Conservation (phyloP, 352 stramenopile genomes). For the Pythium scleroteichum region DNA sequence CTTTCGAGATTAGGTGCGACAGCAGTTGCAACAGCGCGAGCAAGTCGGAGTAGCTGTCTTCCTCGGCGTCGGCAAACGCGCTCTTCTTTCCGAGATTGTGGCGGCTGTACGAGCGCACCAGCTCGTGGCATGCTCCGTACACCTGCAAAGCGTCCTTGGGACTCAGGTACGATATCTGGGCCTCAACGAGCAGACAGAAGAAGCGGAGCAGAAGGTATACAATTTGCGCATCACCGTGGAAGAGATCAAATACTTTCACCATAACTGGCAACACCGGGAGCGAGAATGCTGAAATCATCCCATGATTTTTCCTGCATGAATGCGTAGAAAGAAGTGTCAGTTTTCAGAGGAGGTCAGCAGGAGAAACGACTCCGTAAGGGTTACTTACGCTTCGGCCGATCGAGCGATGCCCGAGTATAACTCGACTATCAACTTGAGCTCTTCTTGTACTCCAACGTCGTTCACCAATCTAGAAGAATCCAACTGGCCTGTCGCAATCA, state of each 20-base stretch:
- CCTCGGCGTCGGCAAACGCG: constrained; percentile 61
- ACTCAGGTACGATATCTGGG: constrained; percentile 75
- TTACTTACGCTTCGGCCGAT: constrained; percentile 61
- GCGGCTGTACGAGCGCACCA: constrained; percentile 68
- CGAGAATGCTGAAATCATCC: constrained; percentile 62
- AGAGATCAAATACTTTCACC: constrained; percentile 76
- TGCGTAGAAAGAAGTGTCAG: too few species aligned
- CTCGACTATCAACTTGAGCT: constrained; percentile 77
- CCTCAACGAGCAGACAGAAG: constrained; percentile 79
- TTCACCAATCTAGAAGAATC: constrained; percentile 63
- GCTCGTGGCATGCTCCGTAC: constrained; percentile 68
- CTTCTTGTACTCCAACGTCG: constrained; percentile 64
- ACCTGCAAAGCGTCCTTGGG: constrained; percentile 70
- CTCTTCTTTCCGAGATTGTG: constrained; percentile 75
- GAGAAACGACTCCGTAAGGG: too few species aligned
- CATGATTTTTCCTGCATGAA: constrained; percentile 45
- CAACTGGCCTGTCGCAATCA: constrained; percentile 60
- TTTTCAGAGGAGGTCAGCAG: too few species aligned
- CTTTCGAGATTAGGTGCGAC: constrained; percentile 77
- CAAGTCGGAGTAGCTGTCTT: constrained; percentile 77
- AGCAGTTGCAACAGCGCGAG: constrained; percentile 77
- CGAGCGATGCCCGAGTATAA: constrained; percentile 78
- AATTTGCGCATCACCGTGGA: constrained; percentile 71
- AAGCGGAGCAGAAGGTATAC: constrained; percentile 76
- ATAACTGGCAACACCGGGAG: constrained; percentile 71